Base-by-base conservation (phyloP, 192 early-diverging fungal genomes). In the Linnemannia elongata region DNA sequence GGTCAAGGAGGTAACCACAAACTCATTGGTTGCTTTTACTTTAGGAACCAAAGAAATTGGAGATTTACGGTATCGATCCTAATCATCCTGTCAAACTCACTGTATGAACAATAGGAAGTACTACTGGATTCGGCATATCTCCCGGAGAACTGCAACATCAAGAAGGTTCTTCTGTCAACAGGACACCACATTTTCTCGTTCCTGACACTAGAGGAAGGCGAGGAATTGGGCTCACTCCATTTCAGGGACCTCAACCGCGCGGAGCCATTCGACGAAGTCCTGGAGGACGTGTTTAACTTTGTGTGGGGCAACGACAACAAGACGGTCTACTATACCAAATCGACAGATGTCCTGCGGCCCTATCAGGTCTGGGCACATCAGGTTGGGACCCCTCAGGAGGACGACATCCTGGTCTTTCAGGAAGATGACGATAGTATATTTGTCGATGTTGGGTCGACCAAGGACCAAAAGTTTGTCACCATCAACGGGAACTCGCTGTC, bases 361-460 rank as follows among this genome's bases (percentile, higher is more conserved):
- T 90, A 90, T 77, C 85, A 92, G 80, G 90, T 93, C 12, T 93
- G 89, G 82, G 90, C 90, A 22, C 92, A 93, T 72, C 57, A 77
- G n/a, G 80, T 93, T 30, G 91, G 91, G 9, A 91, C 90, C 39
- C 33, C 72, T 20, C 90, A 92, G 81, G 52, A 73, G n/a, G 69
- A 89, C 35, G 93, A 94, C 78, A 82, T 91, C 7, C 76, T 92
- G 8, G 81, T 96, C 6, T 96, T 90, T 87, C 90, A 92, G 69
- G 95, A 96, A 72, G 72, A 78, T 9, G 90, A 95, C 44, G 89
- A 92, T 49, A 91, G 93, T 38, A 91, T 92, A 47, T 95, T 96
- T 93, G 91, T 96, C 17, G 95, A 96, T 88, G 93, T 96, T 49
- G 93, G 93, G 17, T 89, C 91, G 22, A 93, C 95, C 69, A 96